These are phyloP conservation scores for Yamadazyma ubonensis DNA, from an alignment of 805 yeast genomes.

Conservation along the genomic window DNA sequence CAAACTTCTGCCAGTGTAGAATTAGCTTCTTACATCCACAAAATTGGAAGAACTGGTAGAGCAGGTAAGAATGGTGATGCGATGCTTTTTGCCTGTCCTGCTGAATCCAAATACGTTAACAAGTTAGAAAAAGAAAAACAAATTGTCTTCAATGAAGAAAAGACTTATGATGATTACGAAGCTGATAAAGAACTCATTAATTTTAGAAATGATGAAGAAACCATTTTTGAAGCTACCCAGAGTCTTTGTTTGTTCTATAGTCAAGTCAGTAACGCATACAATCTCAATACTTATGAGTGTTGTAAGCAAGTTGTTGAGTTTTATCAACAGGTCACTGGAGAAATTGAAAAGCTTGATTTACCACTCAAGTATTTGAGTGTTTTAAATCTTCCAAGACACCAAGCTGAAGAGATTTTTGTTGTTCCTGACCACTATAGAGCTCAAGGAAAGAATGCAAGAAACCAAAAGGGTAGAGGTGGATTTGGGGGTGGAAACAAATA, in stretches of 20 bases:
- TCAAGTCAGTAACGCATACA: slow-evolving; percentile 22
- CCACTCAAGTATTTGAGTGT: slow-evolving; percentile 4
- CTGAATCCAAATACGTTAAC: slow-evolving; percentile 56
- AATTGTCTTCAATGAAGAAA: slow-evolving; percentile 50
- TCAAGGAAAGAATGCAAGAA: slow-evolving; percentile 3
- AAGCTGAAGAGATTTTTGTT: slow-evolving; percentile 12
- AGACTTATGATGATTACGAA: slow-evolving; percentile 38
- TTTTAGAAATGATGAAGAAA: slow-evolving; percentile 12
- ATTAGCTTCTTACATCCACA: slow-evolving; percentile 80
- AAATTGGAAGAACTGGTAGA: slow-evolving; percentile 95
- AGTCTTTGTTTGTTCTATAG: slow-evolving; percentile 24
- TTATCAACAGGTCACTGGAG: slow-evolving; percentile 3
- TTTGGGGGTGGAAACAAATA: slow-evolving; percentile 11
- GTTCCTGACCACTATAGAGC: slow-evolving; percentile 12
- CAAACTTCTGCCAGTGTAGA: slow-evolving; percentile 79
- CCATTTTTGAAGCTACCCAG: slow-evolving; percentile 10
- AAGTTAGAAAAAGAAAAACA: slow-evolving; percentile 50
- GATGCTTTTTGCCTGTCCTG: slow-evolving; percentile 52
- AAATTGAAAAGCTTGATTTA: slow-evolving; percentile 9
- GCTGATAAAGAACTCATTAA: slow-evolving; percentile 25
- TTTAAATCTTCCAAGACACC: slow-evolving; percentile 9
- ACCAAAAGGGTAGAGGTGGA: slow-evolving; percentile 1
- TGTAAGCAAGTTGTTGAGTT: slow-evolving; percentile 9
- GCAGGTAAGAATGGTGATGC: slow-evolving; percentile 82
- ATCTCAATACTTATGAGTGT: slow-evolving; percentile 12